Conservation (phyloP, 192 early-diverging fungal species). For the Entomortierella chlamydospora region DNA sequence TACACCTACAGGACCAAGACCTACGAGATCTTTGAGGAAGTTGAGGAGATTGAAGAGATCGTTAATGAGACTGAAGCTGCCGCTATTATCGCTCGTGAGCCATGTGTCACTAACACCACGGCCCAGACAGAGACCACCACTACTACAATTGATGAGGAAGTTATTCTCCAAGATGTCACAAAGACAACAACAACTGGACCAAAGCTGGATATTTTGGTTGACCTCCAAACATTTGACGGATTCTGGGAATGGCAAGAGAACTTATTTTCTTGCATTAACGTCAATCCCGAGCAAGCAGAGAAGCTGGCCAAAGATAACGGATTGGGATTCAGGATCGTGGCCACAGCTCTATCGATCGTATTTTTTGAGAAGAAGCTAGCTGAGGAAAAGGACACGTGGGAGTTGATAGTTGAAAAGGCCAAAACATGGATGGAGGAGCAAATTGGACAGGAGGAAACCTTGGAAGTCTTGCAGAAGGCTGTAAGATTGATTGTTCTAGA, state of each 20-base stretch:
- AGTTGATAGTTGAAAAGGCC: slow-evolving; percentile 20
- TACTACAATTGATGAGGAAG: too few relatives aligned
- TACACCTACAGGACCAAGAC: slow-evolving; percentile 23
- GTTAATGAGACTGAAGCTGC: slow-evolving; percentile 16
- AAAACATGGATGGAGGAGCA: slow-evolving; percentile 20
- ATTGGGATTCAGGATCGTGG: not conserved
- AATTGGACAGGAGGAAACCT: not conserved
- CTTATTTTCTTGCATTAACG: not conserved
- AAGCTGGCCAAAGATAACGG: not conserved
- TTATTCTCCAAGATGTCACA: not conserved
- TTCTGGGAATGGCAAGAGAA: slow-evolving; percentile 9
- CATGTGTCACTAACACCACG: too few relatives aligned
- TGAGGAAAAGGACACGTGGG: slow-evolving; percentile 18
- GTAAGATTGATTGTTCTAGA: not conserved
- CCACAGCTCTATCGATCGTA: slow-evolving; percentile 17
- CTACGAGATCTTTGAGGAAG: slow-evolving; percentile 29
- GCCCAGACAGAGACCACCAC: too few relatives aligned
- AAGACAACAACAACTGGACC: not conserved
- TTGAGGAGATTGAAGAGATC: slow-evolving; percentile 26
- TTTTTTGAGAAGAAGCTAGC: slow-evolving; percentile 26
- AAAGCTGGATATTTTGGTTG: not conserved
- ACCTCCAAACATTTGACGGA: slow-evolving; percentile 25
- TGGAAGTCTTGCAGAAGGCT: not conserved
- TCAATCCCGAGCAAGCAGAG: not conserved
- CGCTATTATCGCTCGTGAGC: not conserved